Evolutionary conservation across 257 asterid species (phyloP).

Genomic region (Lycium ferocissimum): DNA sequence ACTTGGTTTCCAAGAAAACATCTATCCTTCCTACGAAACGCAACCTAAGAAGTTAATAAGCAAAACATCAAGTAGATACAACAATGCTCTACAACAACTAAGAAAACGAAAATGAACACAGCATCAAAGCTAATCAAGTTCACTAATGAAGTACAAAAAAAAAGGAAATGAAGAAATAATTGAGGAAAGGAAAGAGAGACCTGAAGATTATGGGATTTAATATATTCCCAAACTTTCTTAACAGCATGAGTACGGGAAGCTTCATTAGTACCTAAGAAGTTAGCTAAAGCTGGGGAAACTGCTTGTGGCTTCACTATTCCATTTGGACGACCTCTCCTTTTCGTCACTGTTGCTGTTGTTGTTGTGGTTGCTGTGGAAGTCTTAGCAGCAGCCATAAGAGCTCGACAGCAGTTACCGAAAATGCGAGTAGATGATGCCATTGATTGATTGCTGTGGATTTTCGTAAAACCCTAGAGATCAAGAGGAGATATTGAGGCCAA

Average conservation of each 20-base stretch:
- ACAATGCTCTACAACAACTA: conserved; percentile 34
- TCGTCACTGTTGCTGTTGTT: conserved; percentile 38
- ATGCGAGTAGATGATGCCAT: conserved; percentile 53
- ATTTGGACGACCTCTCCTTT: conserved; percentile 26
- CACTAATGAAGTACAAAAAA: neutral
- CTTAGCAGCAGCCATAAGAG: conserved; percentile 56
- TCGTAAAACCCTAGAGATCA: conserved; percentile 48
- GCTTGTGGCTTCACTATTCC: conserved; percentile 34
- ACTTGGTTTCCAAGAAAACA: too few relatives aligned
- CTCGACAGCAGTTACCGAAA: conserved; percentile 49
- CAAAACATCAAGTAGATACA: conserved; percentile 42
- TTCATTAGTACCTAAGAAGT: conserved; percentile 40
- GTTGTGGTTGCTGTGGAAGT: conserved; percentile 24
- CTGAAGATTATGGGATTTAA: conserved; percentile 46
- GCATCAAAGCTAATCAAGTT: neutral
- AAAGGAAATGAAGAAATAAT: neutral
- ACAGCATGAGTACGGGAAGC: conserved; percentile 47
- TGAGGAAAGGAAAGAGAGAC: conserved; percentile 3
- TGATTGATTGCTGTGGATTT: neutral
- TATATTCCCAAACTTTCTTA: conserved; percentile 47
- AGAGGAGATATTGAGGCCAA: too few relatives aligned
- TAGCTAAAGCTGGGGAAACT: conserved; percentile 40
- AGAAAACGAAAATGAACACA: neutral
- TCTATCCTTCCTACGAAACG: too few relatives aligned
- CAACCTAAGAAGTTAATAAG: neutral